Percentiles rank a stretch among this genome's conserved stretches.
These are phyloP conservation scores for Xylaria nigripes DNA, from an alignment of 495 filamentous ascomycete genomes.

Conservation along the genomic window DNA sequence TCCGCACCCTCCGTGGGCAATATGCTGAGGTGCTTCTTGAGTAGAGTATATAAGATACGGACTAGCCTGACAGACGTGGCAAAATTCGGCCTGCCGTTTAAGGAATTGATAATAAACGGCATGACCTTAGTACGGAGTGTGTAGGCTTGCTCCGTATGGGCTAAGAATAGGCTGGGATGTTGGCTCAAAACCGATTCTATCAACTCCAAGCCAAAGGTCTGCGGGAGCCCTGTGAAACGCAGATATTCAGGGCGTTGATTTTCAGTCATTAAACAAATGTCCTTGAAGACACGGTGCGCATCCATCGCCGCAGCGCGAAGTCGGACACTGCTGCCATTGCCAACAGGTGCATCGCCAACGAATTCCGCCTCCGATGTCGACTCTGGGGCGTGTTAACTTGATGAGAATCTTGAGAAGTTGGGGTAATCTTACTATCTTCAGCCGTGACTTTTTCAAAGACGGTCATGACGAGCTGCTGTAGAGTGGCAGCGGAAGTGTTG, in stretches of 20 bases:
- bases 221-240: constrained; percentile 62
- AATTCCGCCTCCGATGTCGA: constrained; percentile 43
- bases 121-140: constrained; percentile 72
- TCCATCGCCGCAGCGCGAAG: constrained; percentile 74
- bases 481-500: constrained; percentile 86
- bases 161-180: constrained; percentile 66
- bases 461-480: constrained; percentile 87
- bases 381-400: constrained; percentile 13
- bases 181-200: constrained; percentile 84
- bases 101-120: constrained; percentile 67
- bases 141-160: constrained; percentile 72
- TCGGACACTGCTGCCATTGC: constrained; percentile 48
- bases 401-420: constrained; percentile 13
- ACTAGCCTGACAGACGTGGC: constrained; percentile 73
- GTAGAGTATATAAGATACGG: constrained; percentile 69
- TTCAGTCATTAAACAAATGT: constrained; percentile 82
- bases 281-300: constrained; percentile 79
- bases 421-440: constrained; percentile 59
- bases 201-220: constrained; percentile 78
- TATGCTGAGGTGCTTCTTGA: constrained; percentile 67
- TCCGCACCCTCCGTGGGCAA: constrained; percentile 75
- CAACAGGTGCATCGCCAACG: constrained; percentile 53
- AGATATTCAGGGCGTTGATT: constrained; percentile 74
- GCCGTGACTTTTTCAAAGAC: constrained; percentile 83
- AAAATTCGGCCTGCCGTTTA: constrained; percentile 74